Evolutionary conservation across 257 asterid genomes (phyloP).

Genomic region (Solanum medicagineum): DNA sequence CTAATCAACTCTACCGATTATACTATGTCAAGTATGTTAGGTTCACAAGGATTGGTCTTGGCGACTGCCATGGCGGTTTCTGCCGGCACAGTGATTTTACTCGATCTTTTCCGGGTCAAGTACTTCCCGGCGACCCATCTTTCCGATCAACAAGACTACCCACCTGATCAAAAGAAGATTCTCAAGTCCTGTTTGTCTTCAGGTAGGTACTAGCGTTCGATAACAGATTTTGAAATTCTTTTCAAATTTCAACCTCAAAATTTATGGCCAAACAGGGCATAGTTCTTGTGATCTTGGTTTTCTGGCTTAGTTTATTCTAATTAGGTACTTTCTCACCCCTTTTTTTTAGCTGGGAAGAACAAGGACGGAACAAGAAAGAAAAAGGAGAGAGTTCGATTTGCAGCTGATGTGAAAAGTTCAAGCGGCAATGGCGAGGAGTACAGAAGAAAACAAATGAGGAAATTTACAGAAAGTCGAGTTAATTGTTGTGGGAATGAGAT

Average conservation of each 20-base stretch:
- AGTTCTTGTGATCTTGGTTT: neutral
- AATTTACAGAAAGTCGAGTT: neutral
- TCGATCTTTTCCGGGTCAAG: conserved; percentile 41
- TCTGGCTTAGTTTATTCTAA: neutral
- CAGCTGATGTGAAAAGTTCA: conserved; percentile 59
- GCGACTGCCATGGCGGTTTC: conserved; percentile 95
- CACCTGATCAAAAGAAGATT: neutral
- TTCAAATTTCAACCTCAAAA: neutral
- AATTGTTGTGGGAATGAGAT: conserved; percentile 20
- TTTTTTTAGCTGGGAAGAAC: conserved; percentile 19
- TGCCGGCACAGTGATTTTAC: conserved; percentile 59
- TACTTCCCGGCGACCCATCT: conserved; percentile 5
- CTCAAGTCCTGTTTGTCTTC: conserved; percentile 56
- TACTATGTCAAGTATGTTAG: conserved; percentile 27
- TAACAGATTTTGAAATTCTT: too few relatives aligned
- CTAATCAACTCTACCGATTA: neutral
- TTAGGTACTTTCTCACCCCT: neutral
- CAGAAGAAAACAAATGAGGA: conserved; percentile 20
- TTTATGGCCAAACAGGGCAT: neutral
- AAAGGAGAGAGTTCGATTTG: conserved; percentile 56
- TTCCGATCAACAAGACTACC: conserved; percentile 2
- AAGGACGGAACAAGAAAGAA: conserved; percentile 11
- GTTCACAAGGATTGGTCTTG: conserved; percentile 55
- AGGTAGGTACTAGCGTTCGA: conserved; percentile 18
- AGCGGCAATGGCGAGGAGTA: conserved; percentile 40